phyloP scores from a whole-genome alignment of 2,329 filamentous ascomycete species.

The Amesomyces nigricolor region DNA sequence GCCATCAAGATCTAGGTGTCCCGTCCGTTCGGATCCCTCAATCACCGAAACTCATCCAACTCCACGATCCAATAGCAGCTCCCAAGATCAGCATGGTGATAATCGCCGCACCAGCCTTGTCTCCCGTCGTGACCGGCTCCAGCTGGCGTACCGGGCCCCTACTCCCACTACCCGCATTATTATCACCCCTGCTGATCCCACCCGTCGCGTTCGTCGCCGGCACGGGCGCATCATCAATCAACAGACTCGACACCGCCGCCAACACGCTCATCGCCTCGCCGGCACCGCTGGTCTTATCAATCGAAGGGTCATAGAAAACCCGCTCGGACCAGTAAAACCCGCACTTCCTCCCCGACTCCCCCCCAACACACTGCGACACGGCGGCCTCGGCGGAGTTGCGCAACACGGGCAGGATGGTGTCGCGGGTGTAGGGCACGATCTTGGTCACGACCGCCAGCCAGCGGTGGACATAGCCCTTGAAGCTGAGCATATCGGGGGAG shows the following conservation, averaged over 20 bases:
- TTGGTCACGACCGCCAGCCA: constrained; percentile 58
- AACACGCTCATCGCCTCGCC: constrained; percentile 55
- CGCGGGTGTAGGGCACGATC: constrained; percentile 54
- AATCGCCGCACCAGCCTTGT: constrained; percentile 45
- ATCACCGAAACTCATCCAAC: constrained; percentile 42
- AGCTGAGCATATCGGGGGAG: constrained; percentile 65
- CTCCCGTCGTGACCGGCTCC: constrained; percentile 39
- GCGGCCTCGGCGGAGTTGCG: constrained; percentile 54
- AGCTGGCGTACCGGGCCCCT: constrained; percentile 25
- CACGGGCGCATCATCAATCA: constrained; percentile 39
- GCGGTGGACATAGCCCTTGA: constrained; percentile 64
- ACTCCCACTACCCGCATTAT: constrained; percentile 34
- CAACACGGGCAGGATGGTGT: constrained; percentile 53
- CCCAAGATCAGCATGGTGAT: constrained; percentile 44
- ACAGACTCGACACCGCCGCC: constrained; percentile 47
- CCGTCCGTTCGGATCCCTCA: constrained; percentile 4
- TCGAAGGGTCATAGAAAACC: constrained; percentile 37
- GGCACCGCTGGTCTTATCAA: constrained; percentile 38
- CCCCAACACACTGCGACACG: constrained; percentile 56
- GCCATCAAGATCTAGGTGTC: neutral
- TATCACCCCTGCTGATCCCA: constrained; percentile 43
- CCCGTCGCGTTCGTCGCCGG: constrained; percentile 41
- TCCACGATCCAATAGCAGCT: constrained; percentile 37
- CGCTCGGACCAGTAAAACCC: constrained; percentile 58
- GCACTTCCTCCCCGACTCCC: constrained; percentile 52